Evolutionary conservation across 805 yeast genomes (phyloP), one percentile per base, ranked within the genome.

Genomic region (Kazachstania kunashirensis): DNA sequence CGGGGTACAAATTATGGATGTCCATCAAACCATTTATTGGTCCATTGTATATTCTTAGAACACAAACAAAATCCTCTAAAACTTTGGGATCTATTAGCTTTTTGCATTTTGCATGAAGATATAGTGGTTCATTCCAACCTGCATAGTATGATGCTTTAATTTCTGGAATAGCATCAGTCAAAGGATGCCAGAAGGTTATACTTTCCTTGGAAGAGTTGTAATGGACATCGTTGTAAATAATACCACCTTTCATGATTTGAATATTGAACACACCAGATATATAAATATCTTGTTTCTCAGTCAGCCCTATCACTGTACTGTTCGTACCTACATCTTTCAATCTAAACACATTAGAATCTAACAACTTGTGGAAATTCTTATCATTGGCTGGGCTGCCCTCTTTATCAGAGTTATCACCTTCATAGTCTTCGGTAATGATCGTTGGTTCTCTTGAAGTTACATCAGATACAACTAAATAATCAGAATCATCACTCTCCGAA

Each of bases 221-320:
- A 40, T 57, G 61, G 11, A 47, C 43, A 25, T 47, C 50, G 29
- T 57, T 57, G 41, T 56, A 56, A 2, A 46, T 39, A 10, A 55
- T 48, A 9, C 61, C 62, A 30, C 62, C 62, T 43, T 55, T 56
- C 11, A 56, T 41, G 6, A 57, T 42, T 29, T 54, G 53, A 11
- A 56, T 13, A 27, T 42, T 37, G 24, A 53, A 54, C 12, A 48
- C 35, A 10, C 62, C 62, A 4, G 57, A 47, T 13, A 57, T 20
- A 35, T 41, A 48, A 2, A 56, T 21, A 5, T 33, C 30, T 37
- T 57, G 54, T 31, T 48, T 52, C 27, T 50, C 46, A 11, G 31
- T 40, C 15, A 57, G 34, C 2, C 58, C 54, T 5, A 57, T 37
- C 9, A 52, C 26, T 0, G 35, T 31, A 15, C 42, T 36, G 3